A percentile compares a stretch with the other conserved stretches of the same genome.
Evolutionary conservation across 2,329 filamentous ascomycete species (phyloP).

Genomic region (Furcasterigmium furcatum): DNA sequence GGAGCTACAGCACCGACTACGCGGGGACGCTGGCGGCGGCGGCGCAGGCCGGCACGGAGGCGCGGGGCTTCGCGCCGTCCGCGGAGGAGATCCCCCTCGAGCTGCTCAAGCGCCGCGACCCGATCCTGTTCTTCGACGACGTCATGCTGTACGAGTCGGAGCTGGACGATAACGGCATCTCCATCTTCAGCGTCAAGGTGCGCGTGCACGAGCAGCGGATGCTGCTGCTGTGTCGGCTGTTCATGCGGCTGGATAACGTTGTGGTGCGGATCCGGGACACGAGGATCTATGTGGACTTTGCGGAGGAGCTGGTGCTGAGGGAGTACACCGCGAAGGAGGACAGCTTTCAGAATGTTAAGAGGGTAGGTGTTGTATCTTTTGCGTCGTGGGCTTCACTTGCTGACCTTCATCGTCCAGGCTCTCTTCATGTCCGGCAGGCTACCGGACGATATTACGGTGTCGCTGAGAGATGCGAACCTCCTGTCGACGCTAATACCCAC

Average conservation of each 20-base stretch:
- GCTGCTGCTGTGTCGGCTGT: constrained; percentile 80
- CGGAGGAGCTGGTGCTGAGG: constrained; percentile 71
- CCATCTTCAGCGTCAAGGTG: constrained; percentile 84
- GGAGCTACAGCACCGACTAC: constrained; percentile 94
- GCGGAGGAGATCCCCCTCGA: constrained; percentile 70
- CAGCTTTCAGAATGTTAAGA: constrained; percentile 71
- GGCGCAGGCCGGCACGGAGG: background rate
- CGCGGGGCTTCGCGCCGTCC: constrained; percentile 18
- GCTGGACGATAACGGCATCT: constrained; percentile 95
- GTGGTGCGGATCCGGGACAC: constrained; percentile 86
- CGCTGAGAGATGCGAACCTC: constrained; percentile 76
- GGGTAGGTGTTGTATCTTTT: constrained; percentile 44
- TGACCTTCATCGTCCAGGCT: constrained; percentile 31
- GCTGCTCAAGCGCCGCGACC: constrained; percentile 82
- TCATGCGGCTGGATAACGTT: constrained; percentile 91
- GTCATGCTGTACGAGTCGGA: constrained; percentile 97
- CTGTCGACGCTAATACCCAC: constrained; percentile 67
- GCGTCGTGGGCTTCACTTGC: constrained; percentile 3
- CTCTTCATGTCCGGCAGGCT: constrained; percentile 45
- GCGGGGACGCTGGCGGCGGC: constrained; percentile 58
- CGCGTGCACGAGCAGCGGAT: constrained; percentile 89
- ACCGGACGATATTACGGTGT: constrained; percentile 72
- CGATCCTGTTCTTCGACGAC: constrained; percentile 95
- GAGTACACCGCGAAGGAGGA: constrained; percentile 91
- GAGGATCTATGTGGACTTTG: constrained; percentile 87